Evolutionary conservation across 2,329 filamentous ascomycete genomes (phyloP), one percentile per base, ranked within the genome.

Genomic region (Pseudogymnoascus sp.): DNA sequence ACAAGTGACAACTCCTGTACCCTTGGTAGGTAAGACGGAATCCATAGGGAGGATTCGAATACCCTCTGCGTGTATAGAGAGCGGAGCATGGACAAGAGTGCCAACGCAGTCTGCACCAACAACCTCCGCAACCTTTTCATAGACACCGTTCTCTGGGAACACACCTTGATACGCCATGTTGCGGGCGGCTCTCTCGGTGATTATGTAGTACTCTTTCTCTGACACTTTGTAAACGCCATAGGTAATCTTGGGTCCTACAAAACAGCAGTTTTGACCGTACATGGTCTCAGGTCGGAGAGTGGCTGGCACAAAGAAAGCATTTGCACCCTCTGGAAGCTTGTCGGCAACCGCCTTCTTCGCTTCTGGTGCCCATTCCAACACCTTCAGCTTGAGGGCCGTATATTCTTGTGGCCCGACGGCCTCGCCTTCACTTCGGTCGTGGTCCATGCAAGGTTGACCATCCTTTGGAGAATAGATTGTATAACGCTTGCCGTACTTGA

Each of bases 191-290:
- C 91, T 83, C 68, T 94, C 87, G 12, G 90, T 95, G 66, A 92
- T 82, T 64, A 97, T 81, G 72, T 87, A 94, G 77, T 91, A 96
- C 68, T 96, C 89, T 66, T 85, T 88, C 66, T 89, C 83, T 21
- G 83, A 83, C 62, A 86, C 84, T 75, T 91, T 90, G 81, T 91
- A 97, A 66, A 99, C 78, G 60, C 93, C 93, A 71, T 99, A 99
- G 49, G 81, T 85, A 71, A 97, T 89, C 72, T 89, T 90, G 8
- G 94, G 93, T 3, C 92, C 91, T 58, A 99, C 91, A 69, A 97
- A 99, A 74, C 92, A 96, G 78, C 91, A 95, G 3, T 87, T 95
- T 76, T 97, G 94, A 41, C 95, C 95, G 73, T 97, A 99, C 93
- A 99, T 97, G 37, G 94, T 99, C 80, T 99, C 94, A 2, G 94